Evolutionary conservation across 1,284 basidiomycete genomes (phyloP).

Genomic region (Puccinia novopanici): DNA sequence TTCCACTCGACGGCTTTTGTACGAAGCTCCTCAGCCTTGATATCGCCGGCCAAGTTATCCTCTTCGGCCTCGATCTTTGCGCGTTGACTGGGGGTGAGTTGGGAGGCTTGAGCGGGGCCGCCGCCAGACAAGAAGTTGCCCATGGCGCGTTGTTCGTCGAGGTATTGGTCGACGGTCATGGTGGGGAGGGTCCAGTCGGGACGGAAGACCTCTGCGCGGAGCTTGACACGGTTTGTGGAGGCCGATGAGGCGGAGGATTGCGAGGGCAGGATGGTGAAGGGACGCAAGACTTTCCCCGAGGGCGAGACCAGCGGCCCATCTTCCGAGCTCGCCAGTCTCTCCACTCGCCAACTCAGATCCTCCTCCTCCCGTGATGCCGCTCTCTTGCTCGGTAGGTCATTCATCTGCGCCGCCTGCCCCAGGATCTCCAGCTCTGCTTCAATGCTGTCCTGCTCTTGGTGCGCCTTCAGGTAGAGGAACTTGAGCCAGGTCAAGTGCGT

Average conservation of each 20-base stretch:
- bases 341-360: constrained; percentile 76
- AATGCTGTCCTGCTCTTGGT: constrained; percentile 70
- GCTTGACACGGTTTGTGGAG: constrained; percentile 64
- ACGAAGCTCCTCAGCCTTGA: constrained; percentile 27
- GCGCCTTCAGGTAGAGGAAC: constrained; percentile 72
- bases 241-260: constrained; percentile 56
- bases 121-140: constrained; percentile 85
- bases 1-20: constrained; percentile 47
- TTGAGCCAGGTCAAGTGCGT: constrained; percentile 71
- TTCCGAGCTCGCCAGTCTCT: constrained; percentile 60
- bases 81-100: constrained; percentile 28
- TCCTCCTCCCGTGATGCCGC: constrained; percentile 53
- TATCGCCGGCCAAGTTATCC: constrained; percentile 44
- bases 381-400: constrained; percentile 54
- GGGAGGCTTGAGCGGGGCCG: constrained; percentile 61
- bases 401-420: constrained; percentile 55
- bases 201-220: constrained; percentile 80
- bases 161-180: constrained; percentile 94
- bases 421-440: constrained; percentile 76
- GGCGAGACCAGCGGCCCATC: constrained; percentile 51
- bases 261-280: constrained; percentile 86
- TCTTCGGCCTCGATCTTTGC: constrained; percentile 35
- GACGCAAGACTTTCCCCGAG: constrained; percentile 64
- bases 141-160: constrained; percentile 77
- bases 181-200: constrained; percentile 85